Conservation (phyloP, 106 monocot genomes). For the Dendrobium huoshanense region DNA sequence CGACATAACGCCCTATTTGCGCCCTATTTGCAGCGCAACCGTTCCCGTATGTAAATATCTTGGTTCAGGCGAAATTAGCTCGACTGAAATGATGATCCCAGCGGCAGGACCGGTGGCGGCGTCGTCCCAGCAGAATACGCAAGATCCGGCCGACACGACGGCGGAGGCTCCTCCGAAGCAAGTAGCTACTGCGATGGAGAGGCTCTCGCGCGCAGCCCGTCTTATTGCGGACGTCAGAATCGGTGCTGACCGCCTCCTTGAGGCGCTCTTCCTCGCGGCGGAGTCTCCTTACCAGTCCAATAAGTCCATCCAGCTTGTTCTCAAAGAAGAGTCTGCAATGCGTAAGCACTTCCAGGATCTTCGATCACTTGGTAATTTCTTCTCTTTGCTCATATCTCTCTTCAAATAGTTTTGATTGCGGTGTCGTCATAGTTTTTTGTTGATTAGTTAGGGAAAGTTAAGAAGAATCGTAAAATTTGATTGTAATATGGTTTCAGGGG, state of each 20-base stretch:
- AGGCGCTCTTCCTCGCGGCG: slow-evolving; percentile 59
- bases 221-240: slow-evolving; percentile 86
- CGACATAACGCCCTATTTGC: too few species aligned
- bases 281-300: slow-evolving; percentile 30
- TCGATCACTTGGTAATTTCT: slow-evolving; percentile 47
- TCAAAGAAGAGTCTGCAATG: slow-evolving; percentile 65
- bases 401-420: neutral
- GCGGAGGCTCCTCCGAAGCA: slow-evolving; percentile 87
- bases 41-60: too few species aligned
- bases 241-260: slow-evolving; percentile 81
- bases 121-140: slow-evolving; percentile 12
- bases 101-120: neutral
- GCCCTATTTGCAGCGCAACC: too few species aligned
- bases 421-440: neutral
- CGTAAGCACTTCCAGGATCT: slow-evolving; percentile 76
- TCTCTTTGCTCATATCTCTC: slow-evolving; percentile 1
- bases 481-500: neutral
- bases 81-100: slow-evolving; percentile 19
- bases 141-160: neutral
- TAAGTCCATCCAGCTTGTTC: slow-evolving; percentile 34
- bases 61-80: too few species aligned
- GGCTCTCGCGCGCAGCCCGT: slow-evolving; percentile 67
- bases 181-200: slow-evolving; percentile 93
- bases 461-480: neutral
- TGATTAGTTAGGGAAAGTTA: neutral